Conservation (phyloP, 108 stramenopile genomes). For the Craspedostauros australis region DNA sequence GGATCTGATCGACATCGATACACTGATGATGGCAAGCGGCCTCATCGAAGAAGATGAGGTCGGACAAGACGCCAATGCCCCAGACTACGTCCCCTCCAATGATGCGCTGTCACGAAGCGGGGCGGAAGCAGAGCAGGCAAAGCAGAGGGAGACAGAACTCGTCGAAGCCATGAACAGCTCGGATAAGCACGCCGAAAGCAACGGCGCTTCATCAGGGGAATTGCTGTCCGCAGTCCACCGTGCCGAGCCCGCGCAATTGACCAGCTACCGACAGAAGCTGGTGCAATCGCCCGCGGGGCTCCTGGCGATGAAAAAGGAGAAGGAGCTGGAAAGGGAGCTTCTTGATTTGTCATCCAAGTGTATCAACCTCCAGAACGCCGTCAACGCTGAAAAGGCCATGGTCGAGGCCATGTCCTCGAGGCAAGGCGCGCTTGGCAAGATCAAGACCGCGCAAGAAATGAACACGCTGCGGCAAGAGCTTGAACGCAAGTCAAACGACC, state of each 20-base stretch:
- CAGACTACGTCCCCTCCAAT: constrained; percentile 15
- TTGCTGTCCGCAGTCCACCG: too few relatives aligned
- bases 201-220: too few relatives aligned
- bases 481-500: constrained; percentile 68
- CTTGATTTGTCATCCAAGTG: constrained; percentile 59
- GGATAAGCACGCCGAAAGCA: neutral
- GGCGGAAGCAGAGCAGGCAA: constrained; percentile 9
- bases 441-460: constrained; percentile 62
- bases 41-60: constrained; percentile 75
- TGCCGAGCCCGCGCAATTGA: constrained; percentile 34
- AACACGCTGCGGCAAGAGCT: constrained; percentile 57
- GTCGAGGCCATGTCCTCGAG: constrained; percentile 56
- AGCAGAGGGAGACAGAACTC: constrained; percentile 7
- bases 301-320: constrained; percentile 59
- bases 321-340: constrained; percentile 63
- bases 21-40: constrained; percentile 71
- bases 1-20: constrained; percentile 76
- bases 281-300: constrained; percentile 58
- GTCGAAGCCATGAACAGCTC: neutral
- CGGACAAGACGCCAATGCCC: constrained; percentile 40
- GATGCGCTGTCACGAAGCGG: constrained; percentile 13
- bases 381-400: constrained; percentile 73
- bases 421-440: constrained; percentile 48
- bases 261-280: constrained; percentile 54
- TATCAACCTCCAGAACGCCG: constrained; percentile 62